Evolutionary conservation across 805 yeast species (phyloP).

Genomic region (Candida yuanshanica): DNA sequence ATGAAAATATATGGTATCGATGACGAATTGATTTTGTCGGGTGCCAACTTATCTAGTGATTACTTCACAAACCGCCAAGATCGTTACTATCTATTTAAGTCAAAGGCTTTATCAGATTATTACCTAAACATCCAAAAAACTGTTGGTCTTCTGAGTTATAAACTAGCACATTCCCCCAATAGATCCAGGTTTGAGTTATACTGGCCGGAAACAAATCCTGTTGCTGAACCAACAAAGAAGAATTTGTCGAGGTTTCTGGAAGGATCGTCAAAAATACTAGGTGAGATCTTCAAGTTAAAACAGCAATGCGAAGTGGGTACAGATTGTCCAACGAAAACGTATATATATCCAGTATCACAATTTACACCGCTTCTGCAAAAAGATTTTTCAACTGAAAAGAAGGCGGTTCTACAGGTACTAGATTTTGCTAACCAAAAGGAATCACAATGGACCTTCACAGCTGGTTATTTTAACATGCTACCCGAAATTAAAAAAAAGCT

Average conservation of each 20-base stretch:
- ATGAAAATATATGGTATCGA: constrained; percentile 97
- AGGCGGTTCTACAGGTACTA: constrained; percentile 56
- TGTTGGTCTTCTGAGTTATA: constrained; percentile 66
- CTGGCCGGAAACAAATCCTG: constrained; percentile 70
- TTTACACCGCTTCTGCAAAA: constrained; percentile 72
- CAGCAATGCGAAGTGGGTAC: constrained; percentile 15
- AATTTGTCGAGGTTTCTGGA: constrained; percentile 45
- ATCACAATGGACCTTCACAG: constrained; percentile 81
- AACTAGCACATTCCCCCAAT: constrained; percentile 41
- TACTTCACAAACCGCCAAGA: constrained; percentile 95
- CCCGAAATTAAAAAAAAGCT: constrained; percentile 62
- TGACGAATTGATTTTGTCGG: constrained; percentile 78
- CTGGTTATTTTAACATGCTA: constrained; percentile 92
- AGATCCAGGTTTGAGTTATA: constrained; percentile 47
- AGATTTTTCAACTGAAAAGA: constrained; percentile 77
- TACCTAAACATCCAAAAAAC: constrained; percentile 67
- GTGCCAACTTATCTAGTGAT: constrained; percentile 88
- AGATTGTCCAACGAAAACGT: constrained; percentile 36
- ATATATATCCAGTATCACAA: constrained; percentile 88
- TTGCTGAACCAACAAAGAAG: constrained; percentile 60
- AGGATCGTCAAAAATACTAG: constrained; percentile 51
- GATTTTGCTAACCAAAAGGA: constrained; percentile 49
- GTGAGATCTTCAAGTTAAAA: constrained; percentile 50
- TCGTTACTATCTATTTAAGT: constrained; percentile 72
- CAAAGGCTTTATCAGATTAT: constrained; percentile 57